Evolutionary conservation across 2,329 filamentous ascomycete genomes (phyloP).

Genomic region (Magnaporthiopsis incrustans): DNA sequence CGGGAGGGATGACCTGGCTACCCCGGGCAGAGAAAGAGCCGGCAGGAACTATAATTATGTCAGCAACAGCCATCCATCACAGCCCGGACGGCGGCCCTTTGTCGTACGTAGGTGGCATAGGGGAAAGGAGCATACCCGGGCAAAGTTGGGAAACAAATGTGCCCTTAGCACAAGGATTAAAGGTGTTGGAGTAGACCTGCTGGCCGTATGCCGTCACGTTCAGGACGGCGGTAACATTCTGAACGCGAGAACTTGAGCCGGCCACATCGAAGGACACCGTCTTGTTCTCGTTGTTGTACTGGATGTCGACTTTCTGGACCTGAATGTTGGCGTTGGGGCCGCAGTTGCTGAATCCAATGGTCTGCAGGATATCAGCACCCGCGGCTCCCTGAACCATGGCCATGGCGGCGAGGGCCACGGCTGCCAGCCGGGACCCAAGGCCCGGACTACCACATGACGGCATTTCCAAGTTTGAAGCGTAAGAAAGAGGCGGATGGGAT

Average conservation of each 20-base stretch:
- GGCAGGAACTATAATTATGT: constrained; percentile 50
- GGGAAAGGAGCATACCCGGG: constrained; percentile 52
- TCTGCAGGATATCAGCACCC: constrained; percentile 67
- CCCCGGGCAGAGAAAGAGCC: constrained; percentile 69
- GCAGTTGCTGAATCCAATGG: constrained; percentile 73
- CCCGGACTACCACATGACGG: constrained; percentile 10
- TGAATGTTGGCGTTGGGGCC: constrained; percentile 49
- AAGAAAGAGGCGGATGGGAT: not conserved
- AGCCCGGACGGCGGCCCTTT: constrained; percentile 5
- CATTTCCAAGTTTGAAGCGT: constrained; percentile 2
- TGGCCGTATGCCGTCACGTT: constrained; percentile 78
- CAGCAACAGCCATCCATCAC: constrained; percentile 12
- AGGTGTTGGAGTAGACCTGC: constrained; percentile 67
- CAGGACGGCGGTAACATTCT: constrained; percentile 73
- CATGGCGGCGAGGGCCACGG: constrained; percentile 14
- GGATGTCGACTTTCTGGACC: constrained; percentile 67
- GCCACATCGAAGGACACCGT: constrained; percentile 74
- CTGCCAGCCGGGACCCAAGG: constrained; percentile 11
- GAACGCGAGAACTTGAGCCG: constrained; percentile 62
- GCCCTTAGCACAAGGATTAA: constrained; percentile 69
- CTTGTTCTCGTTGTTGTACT: constrained; percentile 69
- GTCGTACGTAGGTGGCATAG: too few relatives aligned
- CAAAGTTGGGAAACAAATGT: constrained; percentile 70
- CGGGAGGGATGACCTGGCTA: constrained; percentile 59
- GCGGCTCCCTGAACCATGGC: constrained; percentile 37